Evolutionary conservation across 2,329 filamentous ascomycete genomes (phyloP).

Genomic region (Trichoderma breve): DNA sequence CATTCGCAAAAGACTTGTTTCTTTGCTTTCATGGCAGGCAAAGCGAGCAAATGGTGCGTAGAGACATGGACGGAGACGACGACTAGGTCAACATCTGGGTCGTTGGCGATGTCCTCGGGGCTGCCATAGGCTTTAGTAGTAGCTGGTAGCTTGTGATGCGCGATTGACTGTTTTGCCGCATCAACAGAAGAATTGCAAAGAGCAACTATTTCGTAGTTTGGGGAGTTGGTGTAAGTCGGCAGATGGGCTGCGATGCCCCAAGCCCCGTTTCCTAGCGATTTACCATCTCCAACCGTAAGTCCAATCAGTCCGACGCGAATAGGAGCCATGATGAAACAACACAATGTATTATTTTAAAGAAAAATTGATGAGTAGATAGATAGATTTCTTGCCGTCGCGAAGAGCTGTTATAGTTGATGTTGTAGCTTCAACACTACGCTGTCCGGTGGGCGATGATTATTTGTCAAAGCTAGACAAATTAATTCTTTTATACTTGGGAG

Average conservation of each 20-base stretch:
- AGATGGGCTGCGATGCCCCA: conserved; percentile 55
- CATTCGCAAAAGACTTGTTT: conserved; percentile 54
- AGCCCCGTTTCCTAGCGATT: conserved; percentile 19
- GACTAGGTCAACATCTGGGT: conserved; percentile 49
- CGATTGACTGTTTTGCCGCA: conserved; percentile 42
- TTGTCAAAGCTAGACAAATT: not conserved
- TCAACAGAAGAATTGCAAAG: conserved; percentile 47
- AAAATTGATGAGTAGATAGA: not conserved
- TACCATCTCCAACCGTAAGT: conserved; percentile 1
- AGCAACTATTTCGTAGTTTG: conserved; percentile 46
- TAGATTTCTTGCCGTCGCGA: not conserved
- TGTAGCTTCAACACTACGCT: not conserved
- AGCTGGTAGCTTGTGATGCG: conserved; percentile 39
- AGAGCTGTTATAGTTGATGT: not conserved
- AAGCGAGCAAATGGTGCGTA: conserved; percentile 38
- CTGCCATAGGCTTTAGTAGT: conserved; percentile 44
- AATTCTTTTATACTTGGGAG: not conserved
- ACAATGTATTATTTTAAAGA: not conserved
- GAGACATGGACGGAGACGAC: conserved; percentile 50
- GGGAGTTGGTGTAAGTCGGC: conserved; percentile 36
- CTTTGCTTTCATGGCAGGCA: conserved; percentile 41
- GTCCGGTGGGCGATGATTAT: not conserved
- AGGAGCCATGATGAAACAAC: conserved; percentile 21
- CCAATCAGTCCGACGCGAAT: conserved; percentile 27
- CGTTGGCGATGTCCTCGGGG: conserved; percentile 43